Conservation (phyloP, 2,329 filamentous ascomycete species). For the Colletotrichum theobromicola region DNA sequence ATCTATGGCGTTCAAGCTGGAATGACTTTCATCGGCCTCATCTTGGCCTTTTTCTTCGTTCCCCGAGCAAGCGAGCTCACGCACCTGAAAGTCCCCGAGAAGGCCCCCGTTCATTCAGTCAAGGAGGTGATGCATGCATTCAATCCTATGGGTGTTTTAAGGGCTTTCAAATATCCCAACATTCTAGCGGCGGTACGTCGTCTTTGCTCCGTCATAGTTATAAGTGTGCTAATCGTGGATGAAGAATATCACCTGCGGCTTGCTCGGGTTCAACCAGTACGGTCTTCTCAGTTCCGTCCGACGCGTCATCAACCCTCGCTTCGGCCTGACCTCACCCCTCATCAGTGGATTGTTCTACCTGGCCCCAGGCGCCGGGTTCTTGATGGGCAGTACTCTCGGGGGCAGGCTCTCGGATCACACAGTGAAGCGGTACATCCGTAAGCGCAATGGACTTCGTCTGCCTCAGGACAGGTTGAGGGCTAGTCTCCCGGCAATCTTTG, state of each 20-base stretch:
- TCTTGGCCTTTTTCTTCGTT: slow-evolving; percentile 64
- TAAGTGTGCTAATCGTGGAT: accelerated
- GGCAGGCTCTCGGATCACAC: slow-evolving; percentile 71
- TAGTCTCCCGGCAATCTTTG: slow-evolving; percentile 62
- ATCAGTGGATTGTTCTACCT: slow-evolving; percentile 74
- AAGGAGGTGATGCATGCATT: slow-evolving; percentile 47
- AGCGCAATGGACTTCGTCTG: slow-evolving; percentile 59
- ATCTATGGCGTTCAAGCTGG: slow-evolving; percentile 76
- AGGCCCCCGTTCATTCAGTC: slow-evolving; percentile 38
- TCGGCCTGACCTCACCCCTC: slow-evolving; percentile 67
- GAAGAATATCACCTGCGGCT: slow-evolving; percentile 17
- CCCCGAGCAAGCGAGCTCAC: slow-evolving; percentile 68
- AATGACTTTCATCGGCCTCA: slow-evolving; percentile 59
- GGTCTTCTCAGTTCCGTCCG: slow-evolving; percentile 70
- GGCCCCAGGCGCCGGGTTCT: slow-evolving; percentile 70
- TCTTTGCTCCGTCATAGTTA: accelerated
- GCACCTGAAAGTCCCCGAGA: slow-evolving; percentile 57
- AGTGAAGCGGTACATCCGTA: slow-evolving; percentile 64
- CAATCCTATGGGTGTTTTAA: slow-evolving; percentile 69
- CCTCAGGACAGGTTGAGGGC: slow-evolving; percentile 73
- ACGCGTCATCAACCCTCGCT: slow-evolving; percentile 74
- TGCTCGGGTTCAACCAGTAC: slow-evolving; percentile 75
- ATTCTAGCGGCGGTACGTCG: slow-evolving; percentile 58
- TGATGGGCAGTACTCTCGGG: slow-evolving; percentile 70
- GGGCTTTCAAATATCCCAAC: slow-evolving; percentile 71